A percentile compares a stretch with the other conserved stretches of the same genome.
phyloP scores from a whole-genome alignment of 2,329 filamentous ascomycete genomes.

The Rutstroemia sp. region DNA sequence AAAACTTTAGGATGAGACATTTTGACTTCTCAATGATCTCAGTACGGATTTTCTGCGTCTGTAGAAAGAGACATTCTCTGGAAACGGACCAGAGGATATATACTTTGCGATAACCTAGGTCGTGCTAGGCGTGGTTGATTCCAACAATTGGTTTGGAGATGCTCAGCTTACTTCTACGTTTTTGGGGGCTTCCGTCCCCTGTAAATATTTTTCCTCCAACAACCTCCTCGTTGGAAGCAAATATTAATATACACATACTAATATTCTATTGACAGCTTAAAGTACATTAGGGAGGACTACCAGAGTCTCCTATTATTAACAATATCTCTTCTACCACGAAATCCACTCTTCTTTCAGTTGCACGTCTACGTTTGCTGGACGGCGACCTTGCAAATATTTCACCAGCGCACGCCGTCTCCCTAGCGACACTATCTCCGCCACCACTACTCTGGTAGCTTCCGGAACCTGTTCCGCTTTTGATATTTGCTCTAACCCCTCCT shows the following conservation, averaged over 20 bases:
- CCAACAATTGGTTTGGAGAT: no score
- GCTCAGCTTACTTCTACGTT: no score
- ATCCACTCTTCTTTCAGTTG: neutral
- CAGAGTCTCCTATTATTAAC: neutral
- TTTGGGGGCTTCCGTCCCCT: neutral
- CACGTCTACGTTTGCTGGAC: neutral
- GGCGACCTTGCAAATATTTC: neutral
- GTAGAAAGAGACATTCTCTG: no score
- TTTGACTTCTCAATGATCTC: neutral
- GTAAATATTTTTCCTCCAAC: neutral
- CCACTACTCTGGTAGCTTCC: neutral
- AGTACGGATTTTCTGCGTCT: neutral
- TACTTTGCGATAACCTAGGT: no score
- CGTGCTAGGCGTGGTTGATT: no score
- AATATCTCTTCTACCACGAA: neutral
- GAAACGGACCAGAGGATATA: no score
- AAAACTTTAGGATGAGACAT: conserved; percentile 30
- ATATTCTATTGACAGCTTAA: neutral
- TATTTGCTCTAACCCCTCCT: neutral
- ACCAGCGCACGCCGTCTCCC: neutral
- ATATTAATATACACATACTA: neutral
- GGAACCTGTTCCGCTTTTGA: neutral
- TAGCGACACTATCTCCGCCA: neutral
- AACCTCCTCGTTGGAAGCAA: neutral
- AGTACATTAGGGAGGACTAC: neutral